A percentile compares a stretch with the other conserved stretches of the same genome.
phyloP scores from a whole-genome alignment of 257 asterid genomes.

The Scutellaria baicalensis region DNA sequence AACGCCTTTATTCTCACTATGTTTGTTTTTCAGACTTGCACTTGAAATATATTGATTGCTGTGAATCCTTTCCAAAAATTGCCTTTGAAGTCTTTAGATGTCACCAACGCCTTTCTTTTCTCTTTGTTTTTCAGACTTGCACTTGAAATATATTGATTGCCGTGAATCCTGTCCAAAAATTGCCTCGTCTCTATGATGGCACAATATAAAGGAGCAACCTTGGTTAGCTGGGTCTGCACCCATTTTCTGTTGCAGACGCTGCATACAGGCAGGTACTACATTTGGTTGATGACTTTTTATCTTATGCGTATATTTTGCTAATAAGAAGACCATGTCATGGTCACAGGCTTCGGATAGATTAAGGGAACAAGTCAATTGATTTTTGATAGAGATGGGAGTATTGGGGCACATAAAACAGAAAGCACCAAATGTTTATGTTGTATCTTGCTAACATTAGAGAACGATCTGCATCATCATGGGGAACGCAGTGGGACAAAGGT shows the following conservation, averaged over 20 bases:
- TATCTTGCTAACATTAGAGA: constrained; percentile 99
- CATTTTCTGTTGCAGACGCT: constrained; percentile 98
- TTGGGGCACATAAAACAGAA: constrained; percentile 99
- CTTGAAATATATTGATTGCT: no score
- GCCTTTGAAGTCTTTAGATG: no score
- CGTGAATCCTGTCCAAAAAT: constrained; percentile 82
- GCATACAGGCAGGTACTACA: constrained; percentile 71
- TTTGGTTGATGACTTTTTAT: constrained; percentile 13
- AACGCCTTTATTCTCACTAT: constrained; percentile 19
- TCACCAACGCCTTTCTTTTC: no score
- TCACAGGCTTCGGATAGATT: constrained; percentile 90
- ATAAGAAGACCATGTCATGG: constrained; percentile 41
- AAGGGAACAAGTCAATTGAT: constrained; percentile 90
- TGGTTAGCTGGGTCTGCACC: constrained; percentile 93
- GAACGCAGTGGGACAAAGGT: constrained; percentile 97
- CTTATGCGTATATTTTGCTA: constrained; percentile 32
- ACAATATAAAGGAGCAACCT: constrained; percentile 73
- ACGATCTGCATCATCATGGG: constrained; percentile 73
- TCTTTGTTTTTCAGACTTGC: no score
- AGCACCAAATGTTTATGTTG: constrained; percentile 89
- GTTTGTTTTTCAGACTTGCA: constrained; percentile 65
- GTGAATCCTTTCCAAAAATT: no score
- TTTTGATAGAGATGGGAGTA: constrained; percentile 99
- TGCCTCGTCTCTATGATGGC: constrained; percentile 96
- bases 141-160: no score